These are phyloP conservation scores for Phaeotremella fagi DNA, from an alignment of 768 basidiomycete species.

Conservation along the genomic window DNA sequence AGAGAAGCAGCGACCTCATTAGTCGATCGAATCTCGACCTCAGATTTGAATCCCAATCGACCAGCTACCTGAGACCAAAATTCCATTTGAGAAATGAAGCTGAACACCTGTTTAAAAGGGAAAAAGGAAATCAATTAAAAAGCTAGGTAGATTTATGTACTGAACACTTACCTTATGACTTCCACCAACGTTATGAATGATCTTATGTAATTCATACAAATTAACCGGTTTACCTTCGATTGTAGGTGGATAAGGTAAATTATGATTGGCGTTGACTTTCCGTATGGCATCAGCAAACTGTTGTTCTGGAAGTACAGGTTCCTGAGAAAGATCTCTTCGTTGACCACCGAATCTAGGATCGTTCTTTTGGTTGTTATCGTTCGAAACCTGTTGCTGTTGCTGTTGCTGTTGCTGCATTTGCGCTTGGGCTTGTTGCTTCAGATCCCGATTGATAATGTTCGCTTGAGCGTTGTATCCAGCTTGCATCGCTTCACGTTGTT, in stretches of 20 bases:
- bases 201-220: conserved; percentile 24
- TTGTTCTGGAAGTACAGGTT: background rate
- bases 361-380: background rate
- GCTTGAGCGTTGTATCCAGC: background rate
- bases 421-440: background rate
- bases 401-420: background rate
- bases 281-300: conserved; percentile 2
- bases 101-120: background rate
- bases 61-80: background rate
- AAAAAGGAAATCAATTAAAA: too few species aligned
- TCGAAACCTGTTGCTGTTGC: background rate
- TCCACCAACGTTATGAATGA: conserved; percentile 33
- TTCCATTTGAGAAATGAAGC: background rate
- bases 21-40: background rate
- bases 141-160: too few species aligned
- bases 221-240: conserved; percentile 26
- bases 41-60: background rate
- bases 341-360: background rate
- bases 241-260: conserved; percentile 13
- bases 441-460: background rate
- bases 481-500: background rate
- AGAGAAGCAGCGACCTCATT: background rate
- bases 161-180: conserved; percentile 26
- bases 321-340: background rate
- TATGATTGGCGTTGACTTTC: conserved; percentile 8